Evolutionary conservation across 2,329 filamentous ascomycete species (phyloP), one percentile per base, ranked within the genome.

Genomic region (Sphaceloma murrayae): DNA sequence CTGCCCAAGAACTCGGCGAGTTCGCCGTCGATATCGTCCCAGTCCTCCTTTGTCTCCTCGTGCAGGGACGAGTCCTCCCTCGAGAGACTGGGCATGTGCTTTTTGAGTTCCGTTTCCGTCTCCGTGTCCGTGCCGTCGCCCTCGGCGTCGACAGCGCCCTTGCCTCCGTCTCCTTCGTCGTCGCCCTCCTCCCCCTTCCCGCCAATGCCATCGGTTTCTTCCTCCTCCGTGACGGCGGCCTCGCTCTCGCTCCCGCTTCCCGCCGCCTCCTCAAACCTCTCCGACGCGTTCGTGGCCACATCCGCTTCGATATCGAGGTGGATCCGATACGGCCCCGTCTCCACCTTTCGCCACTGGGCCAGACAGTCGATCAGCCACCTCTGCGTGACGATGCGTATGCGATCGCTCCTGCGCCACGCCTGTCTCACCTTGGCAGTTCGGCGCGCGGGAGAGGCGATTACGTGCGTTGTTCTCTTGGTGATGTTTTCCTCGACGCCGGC

Each of bases 361-460:
- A 96, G 77, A 45, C 81, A 93, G 53, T 88, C 82, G 22, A 80
- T 73, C 21, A 98, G 77, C 91, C 91, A 98, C 55, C 85, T 78
- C 43, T 87, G 83, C 53, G 82, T 87, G 36, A 98, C 91, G 47
- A 98, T 94, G 60, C 87, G 88, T 62, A 96, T 84, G 42, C 58
- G 51, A 11, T 78, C 77, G 0, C 82, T 71, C 45, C 86, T 82
- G 51, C 80, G 78, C 10, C 84, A 80, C 0, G 91, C 91, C 61
- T 88, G 82, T 36, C 85, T 81, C 32, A 96, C 86, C 64, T 98
- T 98, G 43, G 85, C 82, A 0, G 91, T 96, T 16, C 88, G 79
- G 17, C 82, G 72, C 11, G 75, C 71, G 13, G 76, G 77, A 42
- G 77, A 80, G 6, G 83, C 79, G 2, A 88, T 81, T 4, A 88